phyloP scores from a whole-genome alignment of 345 rosid species.

The Citrus trifoliata region DNA sequence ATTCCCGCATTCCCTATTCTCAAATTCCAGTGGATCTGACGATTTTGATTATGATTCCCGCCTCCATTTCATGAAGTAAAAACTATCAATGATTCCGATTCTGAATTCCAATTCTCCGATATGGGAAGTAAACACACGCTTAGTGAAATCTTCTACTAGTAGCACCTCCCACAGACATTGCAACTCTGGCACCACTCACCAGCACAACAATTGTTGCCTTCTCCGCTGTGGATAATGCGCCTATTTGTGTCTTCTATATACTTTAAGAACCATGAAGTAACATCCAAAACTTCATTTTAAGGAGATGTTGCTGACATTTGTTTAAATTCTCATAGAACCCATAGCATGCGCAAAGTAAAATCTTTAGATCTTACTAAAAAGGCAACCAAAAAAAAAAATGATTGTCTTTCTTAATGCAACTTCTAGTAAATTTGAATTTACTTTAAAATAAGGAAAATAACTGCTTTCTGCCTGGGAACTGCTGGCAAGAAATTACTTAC shows the following conservation, averaged over 20 bases:
- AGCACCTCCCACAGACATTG: too few relatives aligned
- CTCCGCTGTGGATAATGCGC: background rate
- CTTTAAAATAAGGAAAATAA: background rate
- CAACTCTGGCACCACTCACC: background rate
- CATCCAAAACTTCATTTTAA: background rate
- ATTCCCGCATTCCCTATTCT: too few relatives aligned
- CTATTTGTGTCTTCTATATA: background rate
- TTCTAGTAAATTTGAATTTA: too few relatives aligned
- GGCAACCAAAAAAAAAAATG: background rate
- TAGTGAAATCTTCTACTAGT: background rate
- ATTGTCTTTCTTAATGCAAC: background rate
- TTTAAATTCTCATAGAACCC: background rate
- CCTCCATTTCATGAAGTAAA: too few relatives aligned
- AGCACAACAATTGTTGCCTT: background rate
- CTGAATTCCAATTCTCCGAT: rapidly evolving
- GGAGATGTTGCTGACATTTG: background rate
- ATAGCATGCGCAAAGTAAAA: background rate
- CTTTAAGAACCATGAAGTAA: background rate
- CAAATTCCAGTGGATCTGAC: rapidly evolving
- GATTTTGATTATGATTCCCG: rapidly evolving
- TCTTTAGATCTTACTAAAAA: background rate
- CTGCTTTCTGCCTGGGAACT: background rate
- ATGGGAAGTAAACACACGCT: too few relatives aligned
- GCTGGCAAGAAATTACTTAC: too few relatives aligned
- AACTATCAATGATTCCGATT: rapidly evolving